A percentile compares a stretch with the other conserved stretches of the same genome.
phyloP scores from a whole-genome alignment of 495 filamentous ascomycete species.

The Articulospora tetracladia region DNA sequence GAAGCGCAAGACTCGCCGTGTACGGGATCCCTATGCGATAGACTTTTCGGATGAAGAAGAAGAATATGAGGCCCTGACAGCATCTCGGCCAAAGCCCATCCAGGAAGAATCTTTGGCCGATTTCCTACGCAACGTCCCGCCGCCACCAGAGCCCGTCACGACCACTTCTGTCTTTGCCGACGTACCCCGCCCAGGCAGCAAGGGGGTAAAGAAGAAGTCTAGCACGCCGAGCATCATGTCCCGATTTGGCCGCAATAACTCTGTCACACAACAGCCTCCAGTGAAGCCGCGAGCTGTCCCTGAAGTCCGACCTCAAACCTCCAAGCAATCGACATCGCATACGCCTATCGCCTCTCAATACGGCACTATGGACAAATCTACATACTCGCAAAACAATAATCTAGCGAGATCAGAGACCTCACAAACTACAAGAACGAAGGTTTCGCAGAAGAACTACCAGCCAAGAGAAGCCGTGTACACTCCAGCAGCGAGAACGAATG shows the following conservation, averaged over 20 bases:
- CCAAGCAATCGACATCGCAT: conserved; percentile 7
- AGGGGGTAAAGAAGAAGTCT: conserved; percentile 54
- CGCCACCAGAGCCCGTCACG: conserved; percentile 48
- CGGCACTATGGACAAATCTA: not conserved
- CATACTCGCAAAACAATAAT: conserved; percentile 15
- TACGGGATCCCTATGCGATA: conserved; percentile 88
- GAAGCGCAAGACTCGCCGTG: conserved; percentile 67
- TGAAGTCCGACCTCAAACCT: not conserved
- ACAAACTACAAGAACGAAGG: conserved; percentile 25
- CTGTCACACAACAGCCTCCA: not conserved
- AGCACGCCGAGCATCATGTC: conserved; percentile 59
- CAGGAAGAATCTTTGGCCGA: conserved; percentile 79
- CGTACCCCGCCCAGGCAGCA: conserved; percentile 14
- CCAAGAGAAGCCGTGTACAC: conserved; percentile 42
- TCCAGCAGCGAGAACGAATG: conserved; percentile 44
- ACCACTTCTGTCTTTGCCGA: conserved; percentile 20
- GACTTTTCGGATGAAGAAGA: conserved; percentile 82
- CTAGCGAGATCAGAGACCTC: conserved; percentile 33
- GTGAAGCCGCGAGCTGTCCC: conserved; percentile 8
- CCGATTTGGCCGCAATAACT: conserved; percentile 49
- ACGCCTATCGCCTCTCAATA: conserved; percentile 25
- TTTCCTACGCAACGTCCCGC: conserved; percentile 80
- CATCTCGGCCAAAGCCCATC: conserved; percentile 30
- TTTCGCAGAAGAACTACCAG: conserved; percentile 50
- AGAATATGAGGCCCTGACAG: conserved; percentile 35